Evolutionary conservation across 805 yeast genomes (phyloP).

Genomic region (Schwanniomyces sp.): DNA sequence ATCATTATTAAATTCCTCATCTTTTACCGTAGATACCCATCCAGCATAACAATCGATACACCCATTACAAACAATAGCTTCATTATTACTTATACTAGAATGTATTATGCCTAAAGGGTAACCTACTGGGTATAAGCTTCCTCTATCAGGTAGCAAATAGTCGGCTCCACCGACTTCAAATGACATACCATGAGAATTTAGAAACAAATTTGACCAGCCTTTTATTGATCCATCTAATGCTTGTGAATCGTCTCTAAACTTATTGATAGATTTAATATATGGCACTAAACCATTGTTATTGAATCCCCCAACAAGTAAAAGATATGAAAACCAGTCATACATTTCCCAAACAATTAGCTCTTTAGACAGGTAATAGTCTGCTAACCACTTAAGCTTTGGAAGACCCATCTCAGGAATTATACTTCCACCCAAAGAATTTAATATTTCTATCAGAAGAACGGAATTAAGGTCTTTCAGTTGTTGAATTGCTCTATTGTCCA

Average conservation of each 20-base stretch:
- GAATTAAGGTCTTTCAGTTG: conserved; percentile 32
- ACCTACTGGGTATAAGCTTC: conserved; percentile 14
- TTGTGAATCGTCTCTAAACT: conserved; percentile 1
- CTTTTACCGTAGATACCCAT: conserved; percentile 39
- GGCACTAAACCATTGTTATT: conserved; percentile 13
- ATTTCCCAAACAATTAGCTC: conserved; percentile 48
- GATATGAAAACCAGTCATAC: conserved; percentile 45
- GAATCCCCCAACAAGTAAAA: conserved; percentile 26
- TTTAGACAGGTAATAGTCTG: conserved; percentile 17
- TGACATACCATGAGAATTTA: conserved; percentile 20
- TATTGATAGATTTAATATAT: neutral
- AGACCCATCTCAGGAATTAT: conserved; percentile 60
- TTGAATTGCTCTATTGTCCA: conserved; percentile 48
- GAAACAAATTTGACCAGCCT: conserved; percentile 46
- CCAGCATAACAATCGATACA: conserved; percentile 63
- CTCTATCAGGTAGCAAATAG: neutral
- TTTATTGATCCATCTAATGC: conserved; percentile 60
- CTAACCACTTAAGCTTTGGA: conserved; percentile 47
- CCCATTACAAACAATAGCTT: conserved; percentile 39
- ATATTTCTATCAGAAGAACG: conserved; percentile 16
- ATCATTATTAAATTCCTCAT: conserved; percentile 10
- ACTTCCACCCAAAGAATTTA: conserved; percentile 37
- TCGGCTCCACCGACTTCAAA: conserved; percentile 31
- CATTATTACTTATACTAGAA: neutral
- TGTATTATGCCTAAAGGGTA: conserved; percentile 15